A percentile compares a stretch with the other conserved stretches of the same genome.
phyloP scores from a whole-genome alignment of 805 yeast genomes.

The Kodamaea leandrae region DNA sequence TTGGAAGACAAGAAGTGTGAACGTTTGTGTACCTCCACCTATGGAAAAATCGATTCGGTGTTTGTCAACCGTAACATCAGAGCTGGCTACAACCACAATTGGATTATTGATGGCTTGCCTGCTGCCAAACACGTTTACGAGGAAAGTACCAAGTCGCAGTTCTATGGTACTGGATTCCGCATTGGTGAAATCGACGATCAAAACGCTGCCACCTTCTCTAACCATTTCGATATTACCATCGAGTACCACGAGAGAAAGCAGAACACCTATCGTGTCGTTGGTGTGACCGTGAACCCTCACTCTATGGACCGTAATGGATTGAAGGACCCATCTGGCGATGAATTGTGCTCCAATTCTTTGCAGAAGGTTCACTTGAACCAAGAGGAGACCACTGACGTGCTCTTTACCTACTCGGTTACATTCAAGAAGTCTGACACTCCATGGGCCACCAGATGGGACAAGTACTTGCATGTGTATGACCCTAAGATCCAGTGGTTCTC shows the following conservation, averaged over 20 bases:
- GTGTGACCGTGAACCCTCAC: slow-evolving; percentile 72
- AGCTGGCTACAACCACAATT: slow-evolving; percentile 83
- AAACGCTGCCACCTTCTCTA: slow-evolving; percentile 60
- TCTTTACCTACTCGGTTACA: slow-evolving; percentile 78
- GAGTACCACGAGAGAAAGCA: slow-evolving; percentile 79
- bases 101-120: slow-evolving; percentile 95
- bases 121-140: slow-evolving; percentile 69
- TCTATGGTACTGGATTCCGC: slow-evolving; percentile 79
- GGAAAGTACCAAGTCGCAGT: slow-evolving; percentile 53
- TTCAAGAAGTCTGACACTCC: slow-evolving; percentile 69
- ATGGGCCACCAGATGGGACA: slow-evolving; percentile 99
- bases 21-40: slow-evolving; percentile 58
- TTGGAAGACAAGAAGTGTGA: slow-evolving; percentile 67
- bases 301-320: slow-evolving; percentile 45
- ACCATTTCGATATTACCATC: slow-evolving; percentile 74
- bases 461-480: slow-evolving; percentile 85
- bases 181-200: slow-evolving; percentile 67
- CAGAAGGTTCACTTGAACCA: slow-evolving; percentile 45
- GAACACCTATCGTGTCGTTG: slow-evolving; percentile 80
- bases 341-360: slow-evolving; percentile 30
- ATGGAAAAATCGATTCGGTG: slow-evolving; percentile 62
- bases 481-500: slow-evolving; percentile 97
- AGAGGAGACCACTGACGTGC: slow-evolving; percentile 54
- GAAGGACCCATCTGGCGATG: slow-evolving; percentile 21
- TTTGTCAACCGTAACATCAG: slow-evolving; percentile 78